Evolutionary conservation across 2,329 filamentous ascomycete species (phyloP), one percentile per base, ranked within the genome.

Genomic region (Mollisiaceae sp.): DNA sequence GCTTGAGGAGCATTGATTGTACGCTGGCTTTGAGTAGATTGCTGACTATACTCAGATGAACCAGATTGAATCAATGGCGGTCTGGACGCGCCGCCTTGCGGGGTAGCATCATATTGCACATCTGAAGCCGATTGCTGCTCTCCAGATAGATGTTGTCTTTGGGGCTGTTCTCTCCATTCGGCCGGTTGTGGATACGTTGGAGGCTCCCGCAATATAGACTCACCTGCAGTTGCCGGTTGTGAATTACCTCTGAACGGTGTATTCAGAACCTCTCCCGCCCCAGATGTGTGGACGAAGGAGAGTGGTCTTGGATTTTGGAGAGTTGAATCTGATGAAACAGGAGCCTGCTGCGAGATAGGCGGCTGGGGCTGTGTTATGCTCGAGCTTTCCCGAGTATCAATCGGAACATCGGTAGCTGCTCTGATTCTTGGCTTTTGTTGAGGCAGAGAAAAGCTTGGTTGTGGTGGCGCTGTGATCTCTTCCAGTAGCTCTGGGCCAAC

Each of bases 31-130:
- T 14, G 15, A 6, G 27, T 24, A 54, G 45, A 61, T 24, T 47
- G 24, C 18, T 45, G 47, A 61, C 20, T 64, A 36, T 66, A 54
- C 8, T 63, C 61, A 2, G 58, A 68, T 41, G 66, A 66, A 18
- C 61, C 56, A n/a, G 58, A 59, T 52, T 61, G 62, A 50, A 59
- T 22, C 22, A 65, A 32, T 32, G 18, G 39, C 36, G 67, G 62
- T 24, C 58, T 56, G 41, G 47, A 45, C 36, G 56, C 20, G 24
- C 35, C 39, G 1, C 39, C 35, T 27, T 62, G 52, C 15, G 32
- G 35, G 8, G 60, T 9, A 35, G 9, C 24, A 35, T 4, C 24
- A 32, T 54, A 11, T 18, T 32, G 11, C 14, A 35, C 20, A 20
- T 22, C 8, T 11, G 14, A 1, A 18, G 12, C 50, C 32, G 22